Percentiles rank a stretch among this genome's conserved stretches.
phyloP scores from a whole-genome alignment of 2,329 filamentous ascomycete genomes.

The Verticillium dahliae region DNA sequence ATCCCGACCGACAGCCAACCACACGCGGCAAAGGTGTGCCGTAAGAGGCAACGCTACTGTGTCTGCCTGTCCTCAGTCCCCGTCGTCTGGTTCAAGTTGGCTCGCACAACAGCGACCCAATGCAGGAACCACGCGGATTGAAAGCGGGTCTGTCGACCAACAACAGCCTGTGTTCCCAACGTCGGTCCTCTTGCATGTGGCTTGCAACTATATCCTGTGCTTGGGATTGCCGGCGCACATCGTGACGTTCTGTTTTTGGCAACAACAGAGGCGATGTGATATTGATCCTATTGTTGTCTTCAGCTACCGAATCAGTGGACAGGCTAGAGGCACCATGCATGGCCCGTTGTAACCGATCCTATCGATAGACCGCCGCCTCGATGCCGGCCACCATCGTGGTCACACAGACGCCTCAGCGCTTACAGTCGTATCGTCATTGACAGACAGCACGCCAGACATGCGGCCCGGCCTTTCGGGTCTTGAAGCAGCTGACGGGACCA shows the following conservation, averaged over 20 bases:
- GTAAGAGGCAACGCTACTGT: not conserved
- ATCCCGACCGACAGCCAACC: not conserved
- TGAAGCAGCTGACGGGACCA: not conserved
- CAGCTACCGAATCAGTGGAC: not conserved
- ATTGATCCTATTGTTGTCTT: not conserved
- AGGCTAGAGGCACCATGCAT: not conserved
- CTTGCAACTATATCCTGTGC: not conserved
- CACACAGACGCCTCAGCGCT: not conserved
- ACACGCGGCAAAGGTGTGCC: not conserved
- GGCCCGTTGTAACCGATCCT: not conserved
- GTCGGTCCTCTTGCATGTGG: not conserved
- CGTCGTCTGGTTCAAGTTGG: not conserved
- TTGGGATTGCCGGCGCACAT: not conserved
- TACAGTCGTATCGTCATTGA: not conserved
- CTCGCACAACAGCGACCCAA: conserved; percentile 3
- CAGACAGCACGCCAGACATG: not conserved
- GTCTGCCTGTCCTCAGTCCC: not conserved
- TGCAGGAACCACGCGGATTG: conserved; percentile 2
- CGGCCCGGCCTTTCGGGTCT: not conserved
- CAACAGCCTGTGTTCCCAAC: not conserved
- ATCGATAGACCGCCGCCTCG: not conserved
- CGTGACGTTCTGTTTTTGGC: not conserved
- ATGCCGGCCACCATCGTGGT: not conserved
- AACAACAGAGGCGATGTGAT: not conserved
- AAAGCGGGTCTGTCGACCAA: not conserved